Evolutionary conservation across 495 filamentous ascomycete species (phyloP), one percentile per base, ranked within the genome.

Genomic region (Penicillium flavigenum): DNA sequence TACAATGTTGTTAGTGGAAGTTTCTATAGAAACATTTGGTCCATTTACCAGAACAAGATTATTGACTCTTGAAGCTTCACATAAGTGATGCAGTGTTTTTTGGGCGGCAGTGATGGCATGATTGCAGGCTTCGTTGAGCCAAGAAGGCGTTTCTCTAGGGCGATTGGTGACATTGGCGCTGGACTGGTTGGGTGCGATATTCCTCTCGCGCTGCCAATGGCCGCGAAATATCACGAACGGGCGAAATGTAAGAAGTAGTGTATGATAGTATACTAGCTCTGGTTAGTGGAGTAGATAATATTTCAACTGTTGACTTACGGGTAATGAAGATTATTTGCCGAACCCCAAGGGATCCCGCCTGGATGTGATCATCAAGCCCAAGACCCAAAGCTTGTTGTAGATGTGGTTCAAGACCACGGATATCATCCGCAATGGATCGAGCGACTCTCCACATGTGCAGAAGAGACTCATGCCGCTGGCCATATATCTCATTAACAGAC

Each of bases 151-250:
- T 41, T 76, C 70, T 5, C 57, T 64, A 1, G 67, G 59, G 4
- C 59, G 68, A 56, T 70, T 71, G 1, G 51, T 34, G 2, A 36
- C 26, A 19, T 27, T 26, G 7, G 19, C 51, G 19, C 26, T 55
- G 1, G 51, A 22, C 2, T 61, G 58, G 16, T 58, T 54, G 1
- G 59, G 54, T 20, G 63, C 44, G 16, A 59, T 10, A 48, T 69
- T 66, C 52, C 61, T 66, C 34, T 71, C 68, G 7, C 70, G 65
- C 16, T 64, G 72, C 71, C 70, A 73, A 41, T 74, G 69, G 3
- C 73, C 76, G 1, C 76, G 69, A 47, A 78, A 76, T 9, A 79
- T 77, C 20, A 79, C 47, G 54, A 79, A 79, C 8, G 75, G 76
- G 0, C 76, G 70, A 51, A 74, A 78, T 1, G 76, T 79, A 2